A percentile compares a stretch with the other conserved stretches of the same genome.
These are phyloP conservation scores for Kandelia obovata DNA, from an alignment of 345 rosid species.

Conservation along the genomic window DNA sequence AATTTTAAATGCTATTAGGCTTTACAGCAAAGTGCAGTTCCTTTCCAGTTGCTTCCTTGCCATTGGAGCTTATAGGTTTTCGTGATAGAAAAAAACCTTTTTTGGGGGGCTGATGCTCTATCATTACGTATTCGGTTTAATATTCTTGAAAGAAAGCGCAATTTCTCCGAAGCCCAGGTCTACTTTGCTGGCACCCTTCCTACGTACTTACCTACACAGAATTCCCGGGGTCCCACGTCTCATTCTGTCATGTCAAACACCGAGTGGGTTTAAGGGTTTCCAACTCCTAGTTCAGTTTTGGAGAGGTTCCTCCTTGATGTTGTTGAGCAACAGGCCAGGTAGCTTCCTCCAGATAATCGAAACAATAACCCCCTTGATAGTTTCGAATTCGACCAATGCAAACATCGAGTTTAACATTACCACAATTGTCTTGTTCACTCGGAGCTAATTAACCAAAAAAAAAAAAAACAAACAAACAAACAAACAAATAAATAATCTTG, in stretches of 20 bases:
- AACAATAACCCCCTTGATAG: neutral
- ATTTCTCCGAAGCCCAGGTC: slow-evolving; percentile 6
- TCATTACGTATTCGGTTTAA: slow-evolving; percentile 12
- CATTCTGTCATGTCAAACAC: slow-evolving; percentile 83
- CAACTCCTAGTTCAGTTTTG: slow-evolving; percentile 15
- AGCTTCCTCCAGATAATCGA: neutral
- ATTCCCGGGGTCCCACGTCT: slow-evolving; percentile 27
- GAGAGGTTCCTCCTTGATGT: neutral
- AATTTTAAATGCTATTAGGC: slow-evolving; percentile 15
- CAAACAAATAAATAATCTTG: too few relatives aligned
- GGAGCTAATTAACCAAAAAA: too few relatives aligned
- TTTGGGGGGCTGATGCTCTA: slow-evolving; percentile 25
- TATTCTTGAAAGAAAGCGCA: neutral
- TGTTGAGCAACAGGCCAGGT: neutral
- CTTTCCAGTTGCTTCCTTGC: slow-evolving; percentile 39
- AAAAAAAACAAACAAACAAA: too few relatives aligned
- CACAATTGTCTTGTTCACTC: too few relatives aligned
- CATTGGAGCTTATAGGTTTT: slow-evolving; percentile 9
- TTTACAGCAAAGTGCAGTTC: slow-evolving; percentile 13
- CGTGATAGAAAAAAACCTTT: slow-evolving; percentile 20
- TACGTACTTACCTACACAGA: slow-evolving; percentile 13
- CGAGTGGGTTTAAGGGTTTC: slow-evolving; percentile 52
- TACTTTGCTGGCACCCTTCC: slow-evolving; percentile 36
- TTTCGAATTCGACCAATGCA: neutral
- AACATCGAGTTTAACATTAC: neutral